Percentiles rank a stretch among this genome's conserved stretches.
Conservation (phyloP, 1,284 basidiomycete species). For the Grifola frondosa region DNA sequence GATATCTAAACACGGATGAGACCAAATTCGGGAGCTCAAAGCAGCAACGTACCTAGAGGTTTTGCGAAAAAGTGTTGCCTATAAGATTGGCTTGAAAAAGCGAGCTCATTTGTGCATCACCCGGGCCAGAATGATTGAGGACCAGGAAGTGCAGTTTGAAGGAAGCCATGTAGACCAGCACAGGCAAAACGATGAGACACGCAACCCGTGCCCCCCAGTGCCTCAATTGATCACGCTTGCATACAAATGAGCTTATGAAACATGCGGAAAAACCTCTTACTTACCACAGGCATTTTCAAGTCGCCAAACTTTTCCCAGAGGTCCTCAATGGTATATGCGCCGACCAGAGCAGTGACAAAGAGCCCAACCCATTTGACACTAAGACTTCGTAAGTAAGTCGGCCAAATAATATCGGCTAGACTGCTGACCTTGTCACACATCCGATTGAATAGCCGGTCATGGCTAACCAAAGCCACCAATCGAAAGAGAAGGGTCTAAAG, state of each 20-base stretch:
- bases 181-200: conserved; percentile 88
- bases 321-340: conserved; percentile 96
- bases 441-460: conserved; percentile 94
- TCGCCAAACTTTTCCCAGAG: conserved; percentile 99
- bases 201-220: conserved; percentile 90
- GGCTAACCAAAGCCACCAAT: conserved; percentile 96
- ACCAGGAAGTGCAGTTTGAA: conserved; percentile 98
- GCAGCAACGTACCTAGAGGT: conserved; percentile 68
- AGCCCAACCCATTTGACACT: conserved; percentile 97
- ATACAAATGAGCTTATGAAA: conserved; percentile 11
- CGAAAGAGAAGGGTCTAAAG: conserved; percentile 80
- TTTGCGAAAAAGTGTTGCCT: conserved; percentile 90
- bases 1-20: conserved; percentile 56
- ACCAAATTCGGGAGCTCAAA: neutral
- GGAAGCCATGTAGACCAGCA: conserved; percentile 88
- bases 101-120: conserved; percentile 98
- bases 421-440: conserved; percentile 80
- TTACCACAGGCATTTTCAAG: conserved; percentile 84
- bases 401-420: neutral
- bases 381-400: neutral
- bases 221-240: conserved; percentile 75
- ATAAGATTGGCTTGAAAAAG: conserved; percentile 96
- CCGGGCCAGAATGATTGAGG: conserved; percentile 91
- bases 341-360: conserved; percentile 93
- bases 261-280: conserved; percentile 29